Base-by-base conservation (phyloP, 805 yeast genomes). In the Peterozyma xylosa region DNA sequence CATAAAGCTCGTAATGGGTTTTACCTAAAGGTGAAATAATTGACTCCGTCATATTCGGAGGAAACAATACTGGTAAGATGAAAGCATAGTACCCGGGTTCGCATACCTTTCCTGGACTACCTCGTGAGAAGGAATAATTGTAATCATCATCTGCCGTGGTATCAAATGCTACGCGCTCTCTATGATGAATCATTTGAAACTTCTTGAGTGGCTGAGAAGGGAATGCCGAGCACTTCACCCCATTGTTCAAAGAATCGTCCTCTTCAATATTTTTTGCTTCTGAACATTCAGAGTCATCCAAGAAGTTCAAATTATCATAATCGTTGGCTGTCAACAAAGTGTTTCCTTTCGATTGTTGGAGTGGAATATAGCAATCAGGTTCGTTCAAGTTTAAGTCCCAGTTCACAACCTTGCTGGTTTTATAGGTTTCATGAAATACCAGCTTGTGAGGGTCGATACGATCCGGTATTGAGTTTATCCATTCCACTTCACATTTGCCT, bases 51-150 rank as follows among this genome's bases (percentile, higher is more conserved):
- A 82, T 73, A 45, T 70, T 71, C 21, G 76, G 68, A 0, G 87
- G 83, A 42, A 82, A 71, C 5, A 76, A 59, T 0, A 80, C 64
- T 0, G 93, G 91, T 5, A 84, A 57, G 15, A 81, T 57, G 53
- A 82, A 85, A 2, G 84, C 73, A 54, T 85, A 85, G 50, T 80
- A 74, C 17, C 95, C 95, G 1, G 90, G 77, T 49, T 73, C 73
- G 49, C 63, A 66, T 13, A 54, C 49, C 17, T 50, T 48, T 5
- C 39, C 35, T 10, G 33, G 15, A 11, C 18, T 11, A 2, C 21
- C 10, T 5, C 4, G 3, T 14, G 9, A 13, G 2, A 15, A 35
- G n/a, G 37, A 32, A 21, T 30, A 33, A 35, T 33, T 34, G 14
- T 37, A 17, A 11, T 17, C 18, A 16, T 35, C 38, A 15, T 39